Evolutionary conservation across 805 yeast genomes (phyloP).

Genomic region (Dipodascus geniculatus): DNA sequence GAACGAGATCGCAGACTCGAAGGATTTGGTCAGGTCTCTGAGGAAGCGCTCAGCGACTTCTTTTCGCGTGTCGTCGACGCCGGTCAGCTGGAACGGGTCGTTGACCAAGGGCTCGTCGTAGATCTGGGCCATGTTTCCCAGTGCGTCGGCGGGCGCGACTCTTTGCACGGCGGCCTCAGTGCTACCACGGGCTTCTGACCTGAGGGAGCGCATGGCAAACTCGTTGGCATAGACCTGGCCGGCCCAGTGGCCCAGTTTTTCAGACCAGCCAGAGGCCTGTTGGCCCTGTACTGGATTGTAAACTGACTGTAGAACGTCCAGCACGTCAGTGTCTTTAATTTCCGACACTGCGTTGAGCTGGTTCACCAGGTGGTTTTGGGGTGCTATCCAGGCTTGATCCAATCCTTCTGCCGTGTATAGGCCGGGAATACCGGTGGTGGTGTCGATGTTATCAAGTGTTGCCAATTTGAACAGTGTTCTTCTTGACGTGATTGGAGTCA

Average conservation of each 20-base stretch:
- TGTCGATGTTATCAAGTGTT: neutral
- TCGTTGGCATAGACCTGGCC: neutral
- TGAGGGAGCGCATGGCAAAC: neutral
- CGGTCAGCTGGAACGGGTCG: neutral
- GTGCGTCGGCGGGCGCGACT: neutral
- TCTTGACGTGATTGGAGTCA: too few species aligned
- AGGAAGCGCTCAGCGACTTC: neutral
- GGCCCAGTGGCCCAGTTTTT: neutral
- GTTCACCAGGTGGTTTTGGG: constrained; percentile 43
- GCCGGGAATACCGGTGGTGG: constrained; percentile 34
- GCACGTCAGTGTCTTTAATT: neutral
- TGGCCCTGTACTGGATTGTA: neutral
- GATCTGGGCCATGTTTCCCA: neutral
- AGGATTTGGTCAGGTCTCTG: constrained; percentile 28
- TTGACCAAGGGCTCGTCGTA: neutral
- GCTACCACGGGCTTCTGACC: neutral
- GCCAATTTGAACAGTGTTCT: neutral
- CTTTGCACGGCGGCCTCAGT: neutral
- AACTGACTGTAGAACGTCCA: neutral
- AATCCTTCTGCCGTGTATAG: constrained; percentile 56
- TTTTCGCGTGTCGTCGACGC: neutral
- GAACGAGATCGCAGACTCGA: constrained; percentile 73
- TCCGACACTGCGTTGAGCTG: constrained; percentile 18
- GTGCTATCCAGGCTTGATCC: constrained; percentile 66
- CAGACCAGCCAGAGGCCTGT: neutral